These are phyloP conservation scores for Plectosphaerella cucumerina DNA, from an alignment of 2,329 filamentous ascomycete genomes.

Conservation along the genomic window DNA sequence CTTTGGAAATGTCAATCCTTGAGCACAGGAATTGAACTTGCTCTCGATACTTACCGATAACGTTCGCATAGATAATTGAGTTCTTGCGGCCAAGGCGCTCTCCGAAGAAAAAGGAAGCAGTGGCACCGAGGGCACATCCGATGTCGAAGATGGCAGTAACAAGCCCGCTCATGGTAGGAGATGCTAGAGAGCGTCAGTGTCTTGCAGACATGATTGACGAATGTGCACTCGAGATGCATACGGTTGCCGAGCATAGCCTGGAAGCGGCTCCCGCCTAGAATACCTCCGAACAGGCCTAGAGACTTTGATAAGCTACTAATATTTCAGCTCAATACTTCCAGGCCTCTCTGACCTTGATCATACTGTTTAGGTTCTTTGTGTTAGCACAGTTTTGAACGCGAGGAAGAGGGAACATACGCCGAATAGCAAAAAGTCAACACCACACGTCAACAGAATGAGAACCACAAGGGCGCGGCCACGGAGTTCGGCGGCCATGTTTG, in stretches of 20 bases:
- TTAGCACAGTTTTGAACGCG: not conserved
- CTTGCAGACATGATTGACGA: too few relatives aligned
- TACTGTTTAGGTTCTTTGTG: not conserved
- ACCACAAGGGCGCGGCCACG: not conserved
- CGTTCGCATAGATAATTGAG: not conserved
- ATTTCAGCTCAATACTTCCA: not conserved
- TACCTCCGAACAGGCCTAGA: not conserved
- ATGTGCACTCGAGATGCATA: not conserved
- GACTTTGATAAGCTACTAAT: not conserved
- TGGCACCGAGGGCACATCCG: not conserved
- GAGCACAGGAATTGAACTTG: not conserved
- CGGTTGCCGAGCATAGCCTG: not conserved
- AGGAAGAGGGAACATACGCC: not conserved
- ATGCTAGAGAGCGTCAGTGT: not conserved
- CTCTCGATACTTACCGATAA: not conserved
- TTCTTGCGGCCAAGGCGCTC: not conserved
- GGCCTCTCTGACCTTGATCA: not conserved
- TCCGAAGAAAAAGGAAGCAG: not conserved
- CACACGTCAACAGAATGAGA: not conserved
- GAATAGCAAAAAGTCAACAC: not conserved
- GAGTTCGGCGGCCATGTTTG: not conserved
- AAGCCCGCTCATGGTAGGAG: not conserved
- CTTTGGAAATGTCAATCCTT: not conserved
- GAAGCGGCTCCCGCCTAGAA: not conserved
- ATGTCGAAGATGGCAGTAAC: not conserved